Percentiles rank a stretch among this genome's conserved stretches.
Evolutionary conservation across 768 basidiomycete species (phyloP).

Genomic region (Mrakia gelida): DNA sequence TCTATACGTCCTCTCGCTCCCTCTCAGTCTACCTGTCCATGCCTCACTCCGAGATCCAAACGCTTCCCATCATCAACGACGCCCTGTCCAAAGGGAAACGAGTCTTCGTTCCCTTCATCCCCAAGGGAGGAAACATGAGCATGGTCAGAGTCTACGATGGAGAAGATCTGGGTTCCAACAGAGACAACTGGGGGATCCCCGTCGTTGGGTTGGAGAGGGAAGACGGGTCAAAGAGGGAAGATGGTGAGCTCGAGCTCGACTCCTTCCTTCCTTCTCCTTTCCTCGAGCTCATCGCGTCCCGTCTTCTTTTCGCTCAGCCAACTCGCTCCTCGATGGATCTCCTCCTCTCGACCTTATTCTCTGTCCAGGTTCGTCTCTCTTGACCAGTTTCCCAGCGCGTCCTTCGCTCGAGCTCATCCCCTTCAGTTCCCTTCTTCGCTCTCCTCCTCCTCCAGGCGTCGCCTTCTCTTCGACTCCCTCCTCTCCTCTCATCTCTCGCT

Average conservation of each 20-base stretch:
- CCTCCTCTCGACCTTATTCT: slow-evolving; percentile 11
- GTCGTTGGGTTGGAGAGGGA: slow-evolving; percentile 3
- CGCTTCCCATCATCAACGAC: slow-evolving; percentile 25
- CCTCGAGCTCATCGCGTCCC: not conserved
- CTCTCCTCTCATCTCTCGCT: not conserved
- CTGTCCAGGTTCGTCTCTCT: not conserved
- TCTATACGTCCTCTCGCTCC: slow-evolving; percentile 15
- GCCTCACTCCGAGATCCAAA: slow-evolving; percentile 24
- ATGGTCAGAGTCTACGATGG: slow-evolving; percentile 27
- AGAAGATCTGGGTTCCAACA: slow-evolving; percentile 13
- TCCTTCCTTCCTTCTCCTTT: not conserved
- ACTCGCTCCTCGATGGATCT: not conserved
- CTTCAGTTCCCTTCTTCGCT: not conserved
- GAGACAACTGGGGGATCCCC: slow-evolving; percentile 31
- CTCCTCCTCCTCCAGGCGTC: no score
- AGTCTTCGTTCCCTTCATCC: slow-evolving; percentile 30
- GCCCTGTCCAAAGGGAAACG: slow-evolving; percentile 19
- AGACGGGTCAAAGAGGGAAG: slow-evolving; percentile 5
- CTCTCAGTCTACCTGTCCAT: slow-evolving; percentile 26
- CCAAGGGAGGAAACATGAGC: slow-evolving; percentile 19
- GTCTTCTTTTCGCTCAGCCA: not conserved
- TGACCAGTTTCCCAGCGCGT: not conserved
- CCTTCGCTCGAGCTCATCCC: not conserved
- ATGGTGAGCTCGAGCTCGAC: slow-evolving; percentile 20
- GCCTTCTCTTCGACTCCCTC: not conserved